phyloP scores from a whole-genome alignment of 805 yeast species.

The Monosporozyma siamensis region DNA sequence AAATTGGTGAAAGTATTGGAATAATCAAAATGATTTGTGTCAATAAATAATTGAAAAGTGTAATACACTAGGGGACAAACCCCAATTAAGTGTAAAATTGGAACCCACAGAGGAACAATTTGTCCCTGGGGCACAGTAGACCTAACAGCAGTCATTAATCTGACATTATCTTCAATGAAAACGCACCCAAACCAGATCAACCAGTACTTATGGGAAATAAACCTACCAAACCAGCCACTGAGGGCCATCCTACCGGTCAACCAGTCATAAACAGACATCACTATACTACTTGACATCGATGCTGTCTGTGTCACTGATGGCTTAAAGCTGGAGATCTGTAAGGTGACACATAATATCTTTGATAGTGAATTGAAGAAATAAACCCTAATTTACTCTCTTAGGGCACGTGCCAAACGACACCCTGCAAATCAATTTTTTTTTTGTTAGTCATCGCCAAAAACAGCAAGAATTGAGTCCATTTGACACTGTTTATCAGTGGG shows the following conservation, averaged over 20 bases:
- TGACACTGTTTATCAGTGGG: neutral
- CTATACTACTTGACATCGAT: too few species aligned
- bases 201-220: neutral
- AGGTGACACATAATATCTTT: too few species aligned
- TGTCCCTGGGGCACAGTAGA: neutral
- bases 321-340: too few species aligned
- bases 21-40: neutral
- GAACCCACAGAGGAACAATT: neutral
- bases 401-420: too few species aligned
- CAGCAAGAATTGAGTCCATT: too few species aligned
- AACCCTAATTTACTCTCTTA: too few species aligned
- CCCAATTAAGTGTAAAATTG: neutral
- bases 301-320: neutral
- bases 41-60: neutral
- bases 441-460: too few species aligned
- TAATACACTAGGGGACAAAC: neutral
- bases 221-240: neutral
- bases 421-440: too few species aligned
- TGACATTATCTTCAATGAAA: neutral
- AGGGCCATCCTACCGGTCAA: too few species aligned
- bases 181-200: neutral
- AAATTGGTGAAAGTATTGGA: conserved; percentile 6
- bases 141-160: neutral
- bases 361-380: too few species aligned
- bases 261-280: too few species aligned